Evolutionary conservation across 2,329 filamentous ascomycete species (phyloP), one percentile per base, ranked within the genome.

Genomic region (Diaporthe vaccinii): DNA sequence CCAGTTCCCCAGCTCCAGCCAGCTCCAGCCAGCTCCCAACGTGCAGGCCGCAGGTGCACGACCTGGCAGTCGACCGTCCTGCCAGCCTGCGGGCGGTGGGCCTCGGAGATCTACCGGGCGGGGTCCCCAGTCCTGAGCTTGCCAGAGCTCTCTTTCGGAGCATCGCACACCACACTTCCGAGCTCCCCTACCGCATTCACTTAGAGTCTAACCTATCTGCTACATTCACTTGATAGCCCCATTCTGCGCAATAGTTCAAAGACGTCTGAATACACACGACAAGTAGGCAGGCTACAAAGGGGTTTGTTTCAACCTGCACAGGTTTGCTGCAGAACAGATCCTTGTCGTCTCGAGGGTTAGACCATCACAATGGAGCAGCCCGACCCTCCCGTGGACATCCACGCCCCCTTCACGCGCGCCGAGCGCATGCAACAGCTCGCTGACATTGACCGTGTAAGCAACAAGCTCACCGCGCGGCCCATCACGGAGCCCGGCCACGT

Each of bases 351-450:
- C 53, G 28, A n/a, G 20, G 31, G 49, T 25, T 53, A 31, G 7
- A 28, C n/a, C 44, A 68, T 17, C 39, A 74, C 59, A 2, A 78
- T 78, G 76, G 76, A 67, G 36, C 72, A 77, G 70, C 51, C 76
- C 68, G 65, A 72, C 34, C 28, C 70, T 51, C 74, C 76, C 10
- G 74, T 74, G 46, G 78, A 81, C 57, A 73, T 81, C 41, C 85
- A 87, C 58, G 81, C 87, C 46, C 88, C 89, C n/a, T 93, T 96
- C 78, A 93, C 91, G 14, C 89, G 93, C 46, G 90, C 93, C 55
- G 93, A 97, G 82, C 94, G 94, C 78, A 95, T 98, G 78, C 88
- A 92, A 74, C 94, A 97, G 80, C 90, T 98, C 74, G 93, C 92
- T 79, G 91, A 93, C 57, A 94, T 98, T 79, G 95, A 97, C 84